These are phyloP conservation scores for Violaceomyces palustris DNA, from an alignment of 1,284 basidiomycete species.

Conservation along the genomic window DNA sequence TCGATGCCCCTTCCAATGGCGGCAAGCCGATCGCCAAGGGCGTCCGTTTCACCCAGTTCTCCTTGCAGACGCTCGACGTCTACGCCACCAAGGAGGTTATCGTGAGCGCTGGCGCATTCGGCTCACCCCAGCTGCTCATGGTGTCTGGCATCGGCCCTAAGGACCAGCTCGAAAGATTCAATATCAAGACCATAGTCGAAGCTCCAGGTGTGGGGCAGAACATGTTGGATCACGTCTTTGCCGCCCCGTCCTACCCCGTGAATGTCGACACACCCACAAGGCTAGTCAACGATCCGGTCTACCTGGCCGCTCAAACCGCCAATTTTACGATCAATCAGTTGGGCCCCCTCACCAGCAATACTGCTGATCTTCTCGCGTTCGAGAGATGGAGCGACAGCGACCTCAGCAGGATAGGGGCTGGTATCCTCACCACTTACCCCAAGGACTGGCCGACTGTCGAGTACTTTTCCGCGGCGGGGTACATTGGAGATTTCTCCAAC, in stretches of 20 bases:
- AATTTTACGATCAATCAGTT: conserved; percentile 13
- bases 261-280: conserved; percentile 24
- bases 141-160: conserved; percentile 36
- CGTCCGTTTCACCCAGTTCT: conserved; percentile 17
- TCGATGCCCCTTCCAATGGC: conserved; percentile 53
- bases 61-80: conserved; percentile 8
- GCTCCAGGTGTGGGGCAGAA: conserved; percentile 33
- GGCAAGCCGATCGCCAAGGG: conserved; percentile 42
- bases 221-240: conserved; percentile 44
- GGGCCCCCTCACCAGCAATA: conserved; percentile 37
- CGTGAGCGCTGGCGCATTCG: conserved; percentile 43
- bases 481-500: conserved; percentile 32
- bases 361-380: conserved; percentile 36
- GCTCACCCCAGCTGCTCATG: conserved; percentile 48
- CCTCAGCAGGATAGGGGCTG: conserved; percentile 18
- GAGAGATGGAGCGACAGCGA: conserved; percentile 26
- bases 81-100: conserved; percentile 43
- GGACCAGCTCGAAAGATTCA: conserved; percentile 15
- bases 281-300: conserved; percentile 28
- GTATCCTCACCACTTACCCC: conserved; percentile 14
- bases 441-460: conserved; percentile 35
- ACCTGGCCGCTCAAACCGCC: conserved; percentile 15
- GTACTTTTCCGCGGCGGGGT: conserved; percentile 33
- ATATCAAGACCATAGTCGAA: conserved; percentile 17
- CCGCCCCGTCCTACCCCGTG: conserved; percentile 31